Base-by-base conservation (phyloP, 2,329 filamentous ascomycete species). In the Zopfia rhizophila region DNA sequence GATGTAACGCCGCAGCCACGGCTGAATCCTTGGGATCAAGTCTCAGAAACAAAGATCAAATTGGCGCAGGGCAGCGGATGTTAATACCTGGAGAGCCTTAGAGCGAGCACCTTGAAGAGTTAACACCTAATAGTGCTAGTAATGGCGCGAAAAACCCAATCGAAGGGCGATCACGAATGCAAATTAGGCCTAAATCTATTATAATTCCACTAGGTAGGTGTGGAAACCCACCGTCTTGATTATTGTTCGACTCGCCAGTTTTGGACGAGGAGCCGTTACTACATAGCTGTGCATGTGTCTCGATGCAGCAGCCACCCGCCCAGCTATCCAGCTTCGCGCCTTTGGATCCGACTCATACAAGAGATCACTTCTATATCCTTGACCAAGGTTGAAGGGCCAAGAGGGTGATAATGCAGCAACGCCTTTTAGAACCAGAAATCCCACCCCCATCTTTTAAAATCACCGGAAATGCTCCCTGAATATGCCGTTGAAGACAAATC, bases 401-500 rank as follows among this genome's bases (percentile, higher is more conserved):
- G 39, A 46, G 54, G 60, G 65, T 66, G 63, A 66, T 61, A 57
- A n/a, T 66, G 64, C 63, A 68, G 43, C 28, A 69, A 70, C 66
- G 66, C 67, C 66, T 66, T 61, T 65, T 63, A 56, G 11, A 60
- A 62, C 56, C 35, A 37, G 36, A 60, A 62, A 66, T 51, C 53
- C 59, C 60, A 58, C 51, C 58, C 61, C 57, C 49, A 55, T 61
- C 62, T 62, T 60, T 55, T 51, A 41, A 13, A 36, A 35, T 21
- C n/a, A 31, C 30, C 13, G 18, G n/a, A 52, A 49, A 69, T 68
- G 63, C 66, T 45, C 44, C 37, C 41, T n/a, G 42, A 50, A 35
- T 68, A 78, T 84, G 82, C 82, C 80, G 82, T 85, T 85, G 82
- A 85, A 84, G 81, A 74, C 71, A 73, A 63, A 79, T 76, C 78